Base-by-base conservation (phyloP, 2,329 filamentous ascomycete genomes). In the Alternaria angustiovoidea region DNA sequence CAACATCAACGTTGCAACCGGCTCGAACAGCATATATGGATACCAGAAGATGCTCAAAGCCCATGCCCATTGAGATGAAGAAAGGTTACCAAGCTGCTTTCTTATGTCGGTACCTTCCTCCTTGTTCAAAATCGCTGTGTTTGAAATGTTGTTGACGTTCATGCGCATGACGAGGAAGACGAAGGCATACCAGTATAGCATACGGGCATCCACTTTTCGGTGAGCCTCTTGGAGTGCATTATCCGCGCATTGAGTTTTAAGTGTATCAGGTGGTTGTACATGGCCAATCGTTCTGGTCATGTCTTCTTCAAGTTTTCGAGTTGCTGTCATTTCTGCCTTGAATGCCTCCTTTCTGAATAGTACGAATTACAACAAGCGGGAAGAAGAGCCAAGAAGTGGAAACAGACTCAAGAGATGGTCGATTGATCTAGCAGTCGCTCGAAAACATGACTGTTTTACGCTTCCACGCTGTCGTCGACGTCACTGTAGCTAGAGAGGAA, bases 71-170 rank as follows among this genome's bases (percentile, higher is more conserved):
- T 78, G 70, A 22, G 63, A 59, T 12, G 65, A 69, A 5, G 69
- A 68, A 9, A 78, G 65, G 24, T 70, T 68, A 2, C 76, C 74
- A 5, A 78, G 70, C 54, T 78, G 73, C 24, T 67, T 63, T 49
- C 70, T 71, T 57, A 78, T 78, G 7, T 69, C 74, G 32, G 65
- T 67, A 7, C 75, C 75, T 47, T 72, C 58, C 54, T 76, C 74
- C 16, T 76, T 59, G 51, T 78, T 76, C 61, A 78, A 73, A 53
- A 77, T 78, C 8, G 75, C 75, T 1, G 72, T 71, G 51, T 78
- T 77, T 12, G 72, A 74, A 46, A 77, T 75, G 56, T 77, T 75
- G 60, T 61, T 61, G 24, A 74, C 70, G 32, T 76, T 66, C 18
- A 75, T 76, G 28, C 71, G 64, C 69, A 76, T 74, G 51, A 75